Percentiles rank a stretch among this genome's conserved stretches.
Conservation (phyloP, 371 early-diverging fungal species). For the Gilbertella persicaria region DNA sequence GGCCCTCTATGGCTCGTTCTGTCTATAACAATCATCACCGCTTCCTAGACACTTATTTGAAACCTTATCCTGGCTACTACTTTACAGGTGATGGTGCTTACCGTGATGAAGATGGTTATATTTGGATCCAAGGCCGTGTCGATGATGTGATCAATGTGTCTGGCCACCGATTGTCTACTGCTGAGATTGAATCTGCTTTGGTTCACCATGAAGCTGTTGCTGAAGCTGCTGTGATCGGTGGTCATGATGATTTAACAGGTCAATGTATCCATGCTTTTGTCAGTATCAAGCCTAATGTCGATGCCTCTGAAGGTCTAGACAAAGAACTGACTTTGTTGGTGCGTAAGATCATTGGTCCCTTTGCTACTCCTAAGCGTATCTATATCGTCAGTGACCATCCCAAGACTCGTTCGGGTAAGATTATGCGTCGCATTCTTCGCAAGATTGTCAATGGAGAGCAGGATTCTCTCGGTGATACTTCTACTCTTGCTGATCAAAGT, state of each 20-base stretch:
- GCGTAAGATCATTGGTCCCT: constrained; percentile 90
- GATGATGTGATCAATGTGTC: constrained; percentile 98
- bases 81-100: constrained; percentile 90
- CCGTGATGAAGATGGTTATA: constrained; percentile 91
- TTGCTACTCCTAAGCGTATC: constrained; percentile 89
- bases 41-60: constrained; percentile 88
- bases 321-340: constrained; percentile 77
- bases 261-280: constrained; percentile 77
- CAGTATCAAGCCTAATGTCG: constrained; percentile 62
- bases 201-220: constrained; percentile 79
- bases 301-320: constrained; percentile 46
- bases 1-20: constrained; percentile 96
- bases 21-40: constrained; percentile 89
- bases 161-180: constrained; percentile 95
- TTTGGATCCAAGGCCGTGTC: constrained; percentile 93
- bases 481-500: constrained; percentile 83
- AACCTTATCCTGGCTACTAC: constrained; percentile 84
- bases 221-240: constrained; percentile 96
- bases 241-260: constrained; percentile 92
- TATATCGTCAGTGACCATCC: constrained; percentile 88
- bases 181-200: constrained; percentile 93
- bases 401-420: constrained; percentile 97
- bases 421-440: constrained; percentile 92
- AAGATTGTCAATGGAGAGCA: constrained; percentile 87
- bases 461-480: constrained; percentile 83